These are phyloP conservation scores for Acacia melanoxylon DNA, from an alignment of 306 rosid species.

Conservation along the genomic window DNA sequence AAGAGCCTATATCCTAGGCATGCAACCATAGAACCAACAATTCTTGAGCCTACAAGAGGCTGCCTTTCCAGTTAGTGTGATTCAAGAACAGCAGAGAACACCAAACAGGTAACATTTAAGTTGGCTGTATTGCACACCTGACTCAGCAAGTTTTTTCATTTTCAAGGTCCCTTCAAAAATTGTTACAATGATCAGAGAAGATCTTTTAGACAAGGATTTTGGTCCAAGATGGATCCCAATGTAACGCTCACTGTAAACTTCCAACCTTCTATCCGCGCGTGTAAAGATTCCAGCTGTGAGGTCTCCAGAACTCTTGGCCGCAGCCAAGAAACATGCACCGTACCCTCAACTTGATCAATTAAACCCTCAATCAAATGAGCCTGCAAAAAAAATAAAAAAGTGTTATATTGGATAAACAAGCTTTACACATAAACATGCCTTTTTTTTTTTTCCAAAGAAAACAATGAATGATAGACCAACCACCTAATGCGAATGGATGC, in stretches of 20 bases:
- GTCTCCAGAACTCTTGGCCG: constrained; percentile 93
- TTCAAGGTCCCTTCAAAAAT: constrained; percentile 41
- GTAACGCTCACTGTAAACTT: constrained; percentile 70
- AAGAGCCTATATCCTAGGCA: constrained; percentile 46
- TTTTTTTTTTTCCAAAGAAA: not conserved
- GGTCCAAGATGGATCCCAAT: constrained; percentile 77
- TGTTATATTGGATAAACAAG: not conserved
- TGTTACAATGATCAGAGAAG: constrained; percentile 55
- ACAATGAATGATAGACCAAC: not conserved
- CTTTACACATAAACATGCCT: not conserved
- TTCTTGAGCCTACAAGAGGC: constrained; percentile 51
- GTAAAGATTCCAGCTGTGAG: constrained; percentile 75
- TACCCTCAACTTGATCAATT: constrained; percentile 93
- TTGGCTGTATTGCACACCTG: constrained; percentile 43
- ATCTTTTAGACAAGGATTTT: constrained; percentile 24
- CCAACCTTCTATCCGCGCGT: constrained; percentile 82
- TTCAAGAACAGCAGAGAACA: constrained; percentile 50
- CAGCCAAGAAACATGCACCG: constrained; percentile 97
- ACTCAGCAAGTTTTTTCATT: constrained; percentile 37
- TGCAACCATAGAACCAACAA: constrained; percentile 56
- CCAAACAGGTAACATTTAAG: constrained; percentile 43
- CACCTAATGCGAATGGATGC: not conserved
- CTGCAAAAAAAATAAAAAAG: constrained; percentile 43
- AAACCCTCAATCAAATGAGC: constrained; percentile 97
- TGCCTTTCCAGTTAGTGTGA: constrained; percentile 51